phyloP scores from a whole-genome alignment of 441 rosid species.

The Pelargonium fulgidum region DNA sequence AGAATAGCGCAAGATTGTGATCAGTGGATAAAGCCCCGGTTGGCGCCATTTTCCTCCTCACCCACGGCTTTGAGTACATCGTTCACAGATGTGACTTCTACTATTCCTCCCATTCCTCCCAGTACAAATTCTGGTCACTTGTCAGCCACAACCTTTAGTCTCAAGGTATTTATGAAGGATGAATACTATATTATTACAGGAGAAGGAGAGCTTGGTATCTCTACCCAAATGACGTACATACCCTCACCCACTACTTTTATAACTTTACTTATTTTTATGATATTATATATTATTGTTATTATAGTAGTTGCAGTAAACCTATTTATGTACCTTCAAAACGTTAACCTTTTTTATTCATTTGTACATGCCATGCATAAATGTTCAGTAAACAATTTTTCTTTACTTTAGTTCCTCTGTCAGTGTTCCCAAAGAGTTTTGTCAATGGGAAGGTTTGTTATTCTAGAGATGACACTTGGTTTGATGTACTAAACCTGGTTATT shows the following conservation, averaged over 20 bases:
- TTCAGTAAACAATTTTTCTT: background rate
- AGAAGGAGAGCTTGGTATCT: background rate
- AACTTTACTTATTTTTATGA: background rate
- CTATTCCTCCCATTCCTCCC: conserved; percentile 55
- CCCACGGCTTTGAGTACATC: conserved; percentile 37
- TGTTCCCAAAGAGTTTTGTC: too few species aligned
- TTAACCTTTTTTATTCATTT: background rate
- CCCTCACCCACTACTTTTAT: background rate
- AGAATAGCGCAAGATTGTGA: conserved; percentile 89
- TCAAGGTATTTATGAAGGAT: conserved; percentile 57
- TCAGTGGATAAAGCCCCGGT: conserved; percentile 73
- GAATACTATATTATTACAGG: background rate
- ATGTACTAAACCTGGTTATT: conserved; percentile 1
- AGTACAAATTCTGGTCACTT: conserved; percentile 36
- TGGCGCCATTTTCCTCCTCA: conserved; percentile 42
- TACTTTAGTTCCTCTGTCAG: background rate
- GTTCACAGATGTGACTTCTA: conserved; percentile 57
- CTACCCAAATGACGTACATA: background rate
- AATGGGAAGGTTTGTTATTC: background rate
- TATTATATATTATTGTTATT: too few species aligned
- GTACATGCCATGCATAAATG: background rate
- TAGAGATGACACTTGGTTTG: background rate
- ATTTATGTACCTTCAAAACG: too few species aligned
- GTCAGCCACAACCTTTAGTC: conserved; percentile 56
- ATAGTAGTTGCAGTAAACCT: too few species aligned